phyloP scores from a whole-genome alignment of 768 basidiomycete genomes.

The Amanita polypyramis region DNA sequence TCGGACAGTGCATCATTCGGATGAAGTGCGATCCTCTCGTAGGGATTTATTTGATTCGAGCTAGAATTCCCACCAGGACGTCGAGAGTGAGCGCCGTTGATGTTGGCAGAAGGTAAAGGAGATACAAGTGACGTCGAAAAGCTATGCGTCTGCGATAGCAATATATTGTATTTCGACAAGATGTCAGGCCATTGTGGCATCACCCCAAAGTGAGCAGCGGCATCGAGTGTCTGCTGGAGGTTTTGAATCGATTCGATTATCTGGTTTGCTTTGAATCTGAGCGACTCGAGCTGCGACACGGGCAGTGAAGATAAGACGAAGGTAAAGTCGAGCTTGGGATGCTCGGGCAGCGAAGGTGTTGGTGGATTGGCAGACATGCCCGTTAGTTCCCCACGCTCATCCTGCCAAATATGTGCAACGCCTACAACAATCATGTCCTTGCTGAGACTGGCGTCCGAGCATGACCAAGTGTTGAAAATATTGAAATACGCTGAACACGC shows the following conservation, averaged over 20 bases:
- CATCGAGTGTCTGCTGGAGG: slow-evolving; percentile 55
- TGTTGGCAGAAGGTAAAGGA: slow-evolving; percentile 18
- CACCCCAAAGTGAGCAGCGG: slow-evolving; percentile 37
- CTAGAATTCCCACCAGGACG: slow-evolving; percentile 5
- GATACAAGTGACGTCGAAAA: slow-evolving; percentile 55
- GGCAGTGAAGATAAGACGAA: slow-evolving; percentile 30
- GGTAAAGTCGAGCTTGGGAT: slow-evolving; percentile 9
- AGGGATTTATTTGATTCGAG: slow-evolving; percentile 28
- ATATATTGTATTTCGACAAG: slow-evolving; percentile 75
- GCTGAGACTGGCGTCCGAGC: no score
- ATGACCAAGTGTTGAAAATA: neutral
- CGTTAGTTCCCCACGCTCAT: no score
- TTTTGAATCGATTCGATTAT: slow-evolving; percentile 68
- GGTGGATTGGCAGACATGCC: neutral
- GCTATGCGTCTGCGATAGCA: slow-evolving; percentile 74
- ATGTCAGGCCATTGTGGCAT: slow-evolving; percentile 85
- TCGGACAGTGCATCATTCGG: slow-evolving; percentile 50
- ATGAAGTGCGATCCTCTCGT: slow-evolving; percentile 61
- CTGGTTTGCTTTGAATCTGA: slow-evolving; percentile 67
- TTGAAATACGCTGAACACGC: neutral
- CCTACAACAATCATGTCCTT: no score
- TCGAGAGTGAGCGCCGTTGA: slow-evolving; percentile 2
- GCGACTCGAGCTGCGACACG: slow-evolving; percentile 62
- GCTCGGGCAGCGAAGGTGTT: neutral
- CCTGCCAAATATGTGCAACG: neutral